Conservation (phyloP, 176 grass and related monocot species). For the Musa troglodytarum region DNA sequence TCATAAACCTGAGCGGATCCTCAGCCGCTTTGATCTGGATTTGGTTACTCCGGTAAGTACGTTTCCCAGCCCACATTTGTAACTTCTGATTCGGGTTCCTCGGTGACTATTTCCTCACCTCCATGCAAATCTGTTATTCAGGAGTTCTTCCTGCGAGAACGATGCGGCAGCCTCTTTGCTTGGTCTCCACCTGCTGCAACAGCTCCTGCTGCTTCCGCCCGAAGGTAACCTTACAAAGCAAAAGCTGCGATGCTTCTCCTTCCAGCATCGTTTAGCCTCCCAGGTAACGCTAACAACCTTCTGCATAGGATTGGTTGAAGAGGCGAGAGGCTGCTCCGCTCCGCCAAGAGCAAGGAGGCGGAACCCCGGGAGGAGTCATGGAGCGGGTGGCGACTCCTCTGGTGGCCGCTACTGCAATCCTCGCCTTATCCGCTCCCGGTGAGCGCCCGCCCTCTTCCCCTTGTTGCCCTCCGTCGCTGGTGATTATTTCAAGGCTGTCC, state of each 20-base stretch:
- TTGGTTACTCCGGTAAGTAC: too few relatives aligned
- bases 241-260: not conserved
- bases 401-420: slow-evolving; percentile 31
- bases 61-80: too few relatives aligned
- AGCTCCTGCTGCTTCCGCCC: not conserved
- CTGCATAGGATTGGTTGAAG: not conserved
- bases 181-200: not conserved
- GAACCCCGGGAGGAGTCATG: not conserved
- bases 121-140: too few relatives aligned
- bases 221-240: not conserved
- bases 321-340: not conserved
- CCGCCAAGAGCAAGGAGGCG: not conserved
- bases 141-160: not conserved
- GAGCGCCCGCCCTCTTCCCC: not conserved
- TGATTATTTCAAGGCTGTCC: too few relatives aligned
- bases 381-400: slow-evolving; percentile 23
- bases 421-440: slow-evolving; percentile 57
- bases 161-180: not conserved
- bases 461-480: too few relatives aligned
- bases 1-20: too few relatives aligned
- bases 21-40: too few relatives aligned
- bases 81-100: too few relatives aligned
- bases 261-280: not conserved
- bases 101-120: too few relatives aligned
- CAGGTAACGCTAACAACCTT: too few relatives aligned